Percentiles rank a stretch among this genome's conserved stretches.
These are phyloP conservation scores for Stephania cephalantha DNA, from an alignment of 164 flowering plant species.

Conservation along the genomic window DNA sequence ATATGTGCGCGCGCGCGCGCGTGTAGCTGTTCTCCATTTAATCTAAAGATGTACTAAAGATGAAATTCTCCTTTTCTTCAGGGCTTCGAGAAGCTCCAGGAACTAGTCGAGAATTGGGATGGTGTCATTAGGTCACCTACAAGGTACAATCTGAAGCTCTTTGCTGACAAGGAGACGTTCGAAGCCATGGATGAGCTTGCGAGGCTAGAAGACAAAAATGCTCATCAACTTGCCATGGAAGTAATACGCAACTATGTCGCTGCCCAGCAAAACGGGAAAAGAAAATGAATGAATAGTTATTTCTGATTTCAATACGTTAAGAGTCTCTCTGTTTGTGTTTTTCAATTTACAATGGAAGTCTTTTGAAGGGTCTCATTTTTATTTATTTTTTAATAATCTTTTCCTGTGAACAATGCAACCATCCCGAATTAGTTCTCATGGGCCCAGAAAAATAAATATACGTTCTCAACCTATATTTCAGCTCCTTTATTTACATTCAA, in stretches of 20 bases:
- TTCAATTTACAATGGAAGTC: not conserved
- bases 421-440: not conserved
- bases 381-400: not conserved
- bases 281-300: conserved; percentile 25
- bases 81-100: conserved; percentile 86
- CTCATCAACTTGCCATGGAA: conserved; percentile 82
- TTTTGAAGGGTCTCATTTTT: not conserved
- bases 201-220: conserved; percentile 54
- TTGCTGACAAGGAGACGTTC: conserved; percentile 61
- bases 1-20: too few species aligned
- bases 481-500: not conserved
- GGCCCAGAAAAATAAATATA: not conserved
- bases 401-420: not conserved
- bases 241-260: conserved; percentile 71
- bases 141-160: conserved; percentile 56
- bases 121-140: conserved; percentile 26
- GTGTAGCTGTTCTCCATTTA: not conserved
- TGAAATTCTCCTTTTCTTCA: conserved; percentile 20
- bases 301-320: not conserved
- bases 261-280: conserved; percentile 66
- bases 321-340: not conserved
- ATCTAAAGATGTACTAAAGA: not conserved
- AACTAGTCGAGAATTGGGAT: conserved; percentile 61
- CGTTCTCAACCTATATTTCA: not conserved
- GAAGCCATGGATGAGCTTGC: conserved; percentile 62